Conservation (phyloP, 306 rosid genomes). For the Prosopis cineraria region DNA sequence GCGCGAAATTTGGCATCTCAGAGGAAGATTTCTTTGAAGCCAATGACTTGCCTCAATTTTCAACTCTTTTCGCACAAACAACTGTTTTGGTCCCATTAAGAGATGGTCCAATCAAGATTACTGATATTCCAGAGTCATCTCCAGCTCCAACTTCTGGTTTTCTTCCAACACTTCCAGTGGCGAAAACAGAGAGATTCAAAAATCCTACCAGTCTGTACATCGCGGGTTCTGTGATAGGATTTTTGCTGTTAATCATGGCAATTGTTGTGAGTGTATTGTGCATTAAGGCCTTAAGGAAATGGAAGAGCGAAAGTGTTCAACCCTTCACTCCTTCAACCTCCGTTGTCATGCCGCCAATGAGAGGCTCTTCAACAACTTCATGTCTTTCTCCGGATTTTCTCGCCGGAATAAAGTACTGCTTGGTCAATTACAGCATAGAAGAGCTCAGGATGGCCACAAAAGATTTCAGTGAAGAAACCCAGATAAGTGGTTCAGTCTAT, state of each 20-base stretch:
- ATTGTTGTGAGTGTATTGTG: conserved; percentile 51
- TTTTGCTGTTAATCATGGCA: conserved; percentile 39
- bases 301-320: conserved; percentile 38
- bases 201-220: conserved; percentile 39
- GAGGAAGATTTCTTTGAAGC: conserved; percentile 40
- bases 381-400: conserved; percentile 73
- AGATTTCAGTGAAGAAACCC: conserved; percentile 59
- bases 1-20: conserved; percentile 47
- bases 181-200: neutral
- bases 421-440: conserved; percentile 54
- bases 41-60: conserved; percentile 30
- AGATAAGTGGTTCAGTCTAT: conserved; percentile 42
- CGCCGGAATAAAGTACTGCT: conserved; percentile 57
- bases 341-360: conserved; percentile 38
- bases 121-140: conserved; percentile 50
- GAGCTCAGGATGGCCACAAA: conserved; percentile 54
- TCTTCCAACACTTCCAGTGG: conserved; percentile 49
- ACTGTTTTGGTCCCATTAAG: conserved; percentile 55
- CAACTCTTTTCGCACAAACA: conserved; percentile 46
- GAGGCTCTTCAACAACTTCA: conserved; percentile 44
- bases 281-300: conserved; percentile 41
- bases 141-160: conserved; percentile 59
- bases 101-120: conserved; percentile 27
- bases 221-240: conserved; percentile 51
- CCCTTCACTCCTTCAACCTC: conserved; percentile 42